Evolutionary conservation across 352 stramenopile genomes (phyloP).

Genomic region (Pelagophyceae sp.): DNA sequence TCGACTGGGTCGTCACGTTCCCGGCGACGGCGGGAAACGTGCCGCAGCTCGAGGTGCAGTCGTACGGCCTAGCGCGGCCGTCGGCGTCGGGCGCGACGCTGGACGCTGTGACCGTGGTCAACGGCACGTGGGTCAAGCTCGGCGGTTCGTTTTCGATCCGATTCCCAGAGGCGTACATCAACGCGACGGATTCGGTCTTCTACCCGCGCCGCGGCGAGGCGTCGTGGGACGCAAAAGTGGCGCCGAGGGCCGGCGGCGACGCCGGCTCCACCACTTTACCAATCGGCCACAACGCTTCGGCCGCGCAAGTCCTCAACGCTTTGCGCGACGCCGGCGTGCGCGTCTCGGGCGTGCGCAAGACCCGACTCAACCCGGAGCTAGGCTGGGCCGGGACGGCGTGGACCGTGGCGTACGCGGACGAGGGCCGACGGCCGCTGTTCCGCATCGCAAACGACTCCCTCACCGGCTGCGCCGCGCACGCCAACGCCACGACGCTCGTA

Average conservation of each 20-base stretch:
- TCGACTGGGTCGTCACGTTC: conserved; percentile 49
- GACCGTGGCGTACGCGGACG: conserved; percentile 16
- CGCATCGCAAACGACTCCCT: conserved; percentile 22
- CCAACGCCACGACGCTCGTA: conserved; percentile 13
- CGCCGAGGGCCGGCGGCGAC: conserved; percentile 30
- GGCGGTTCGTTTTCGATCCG: conserved; percentile 38
- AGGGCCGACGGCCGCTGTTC: conserved; percentile 34
- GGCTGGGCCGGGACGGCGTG: conserved; percentile 24
- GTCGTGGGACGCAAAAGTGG: neutral
- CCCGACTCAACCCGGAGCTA: conserved; percentile 36
- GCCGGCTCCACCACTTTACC: conserved; percentile 36
- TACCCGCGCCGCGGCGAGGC: conserved; percentile 15
- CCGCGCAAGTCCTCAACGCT: conserved; percentile 37
- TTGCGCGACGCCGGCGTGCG: conserved; percentile 35
- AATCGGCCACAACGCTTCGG: conserved; percentile 45
- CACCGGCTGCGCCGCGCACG: conserved; percentile 29
- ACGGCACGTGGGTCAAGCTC: conserved; percentile 35
- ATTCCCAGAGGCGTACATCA: neutral
- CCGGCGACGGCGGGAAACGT: conserved; percentile 35
- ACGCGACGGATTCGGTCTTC: neutral
- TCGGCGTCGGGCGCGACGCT: conserved; percentile 31
- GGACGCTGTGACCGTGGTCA: conserved; percentile 32
- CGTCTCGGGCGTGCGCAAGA: conserved; percentile 34
- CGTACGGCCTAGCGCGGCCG: neutral
- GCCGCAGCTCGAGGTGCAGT: conserved; percentile 30